These are phyloP conservation scores for Dactylonectria estremocensis DNA, from an alignment of 2,329 filamentous ascomycete genomes.

Conservation along the genomic window DNA sequence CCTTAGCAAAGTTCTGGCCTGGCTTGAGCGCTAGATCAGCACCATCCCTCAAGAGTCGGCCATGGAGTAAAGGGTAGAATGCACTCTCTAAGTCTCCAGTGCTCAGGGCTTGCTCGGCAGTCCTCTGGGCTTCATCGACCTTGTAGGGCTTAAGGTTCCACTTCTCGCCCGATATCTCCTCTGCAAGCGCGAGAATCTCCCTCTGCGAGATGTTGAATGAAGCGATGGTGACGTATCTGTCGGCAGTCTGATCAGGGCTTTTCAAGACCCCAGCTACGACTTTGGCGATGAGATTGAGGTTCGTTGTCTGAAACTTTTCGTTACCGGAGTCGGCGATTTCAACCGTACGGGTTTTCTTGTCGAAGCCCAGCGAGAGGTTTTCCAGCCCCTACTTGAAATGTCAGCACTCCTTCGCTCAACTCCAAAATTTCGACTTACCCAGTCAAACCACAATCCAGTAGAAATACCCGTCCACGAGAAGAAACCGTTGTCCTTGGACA, in stretches of 20 bases:
- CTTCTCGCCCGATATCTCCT: not conserved
- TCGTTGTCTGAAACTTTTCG: constrained; percentile 22
- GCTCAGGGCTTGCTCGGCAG: constrained; percentile 10
- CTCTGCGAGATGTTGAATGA: constrained; percentile 24
- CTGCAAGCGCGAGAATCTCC: constrained; percentile 7
- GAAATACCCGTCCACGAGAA: no score
- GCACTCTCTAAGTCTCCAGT: constrained; percentile 12
- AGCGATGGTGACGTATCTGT: constrained; percentile 15
- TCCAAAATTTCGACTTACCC: no score
- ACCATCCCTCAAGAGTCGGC: constrained; percentile 10
- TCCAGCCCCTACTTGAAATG: no score
- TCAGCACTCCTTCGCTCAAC: no score
- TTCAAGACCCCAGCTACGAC: constrained; percentile 2
- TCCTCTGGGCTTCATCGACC: constrained; percentile 9
- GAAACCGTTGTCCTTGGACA: no score
- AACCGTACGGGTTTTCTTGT: constrained; percentile 1
- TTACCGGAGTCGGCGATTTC: constrained; percentile 18
- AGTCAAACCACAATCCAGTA: no score
- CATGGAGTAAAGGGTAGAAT: constrained; percentile 19
- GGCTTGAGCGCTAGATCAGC: constrained; percentile 17
- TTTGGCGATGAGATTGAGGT: constrained; percentile 9
- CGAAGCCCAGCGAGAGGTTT: constrained; percentile 14
- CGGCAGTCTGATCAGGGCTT: not conserved
- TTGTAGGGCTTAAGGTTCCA: constrained; percentile 18
- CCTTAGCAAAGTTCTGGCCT: constrained; percentile 5